Evolutionary conservation across 2,329 filamentous ascomycete species (phyloP).

Genomic region (Cladophialophora exuberans): DNA sequence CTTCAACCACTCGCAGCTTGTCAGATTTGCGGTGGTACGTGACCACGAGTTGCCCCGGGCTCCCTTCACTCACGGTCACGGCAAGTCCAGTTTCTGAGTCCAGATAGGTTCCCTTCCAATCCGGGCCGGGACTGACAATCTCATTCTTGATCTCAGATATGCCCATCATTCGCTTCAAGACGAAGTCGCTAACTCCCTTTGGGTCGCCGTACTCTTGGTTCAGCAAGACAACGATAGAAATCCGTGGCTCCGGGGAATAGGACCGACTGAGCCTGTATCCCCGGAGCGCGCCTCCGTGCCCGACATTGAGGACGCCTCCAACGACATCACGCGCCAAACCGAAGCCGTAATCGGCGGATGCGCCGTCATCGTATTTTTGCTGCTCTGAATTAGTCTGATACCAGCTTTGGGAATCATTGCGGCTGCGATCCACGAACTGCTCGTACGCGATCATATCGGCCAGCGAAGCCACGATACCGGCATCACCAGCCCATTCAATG

Average conservation of each 20-base stretch:
- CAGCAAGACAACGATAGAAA: constrained; percentile 47
- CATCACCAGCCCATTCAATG: constrained; percentile 53
- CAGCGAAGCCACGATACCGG: constrained; percentile 49
- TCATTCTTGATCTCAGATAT: constrained; percentile 24
- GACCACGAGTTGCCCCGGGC: constrained; percentile 36
- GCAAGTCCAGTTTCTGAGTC: constrained; percentile 32
- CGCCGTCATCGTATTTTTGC: constrained; percentile 41
- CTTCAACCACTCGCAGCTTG: constrained; percentile 29
- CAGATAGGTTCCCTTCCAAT: constrained; percentile 45
- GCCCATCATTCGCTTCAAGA: constrained; percentile 40
- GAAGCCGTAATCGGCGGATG: constrained; percentile 41
- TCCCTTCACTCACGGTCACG: not conserved
- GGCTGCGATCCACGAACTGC: constrained; percentile 42
- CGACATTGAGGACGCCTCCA: constrained; percentile 36
- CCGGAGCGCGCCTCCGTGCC: constrained; percentile 48
- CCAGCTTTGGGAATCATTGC: constrained; percentile 38
- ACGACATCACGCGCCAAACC: constrained; percentile 40
- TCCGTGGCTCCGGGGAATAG: constrained; percentile 40
- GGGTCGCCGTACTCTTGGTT: constrained; percentile 43
- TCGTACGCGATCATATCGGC: constrained; percentile 54
- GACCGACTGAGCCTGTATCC: constrained; percentile 45
- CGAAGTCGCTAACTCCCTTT: constrained; percentile 35
- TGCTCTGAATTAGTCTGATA: constrained; percentile 39
- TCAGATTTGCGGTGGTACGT: constrained; percentile 37
- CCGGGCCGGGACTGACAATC: constrained; percentile 21